Base-by-base conservation (phyloP, 1,284 basidiomycete species). In the Naganishia sp. region DNA sequence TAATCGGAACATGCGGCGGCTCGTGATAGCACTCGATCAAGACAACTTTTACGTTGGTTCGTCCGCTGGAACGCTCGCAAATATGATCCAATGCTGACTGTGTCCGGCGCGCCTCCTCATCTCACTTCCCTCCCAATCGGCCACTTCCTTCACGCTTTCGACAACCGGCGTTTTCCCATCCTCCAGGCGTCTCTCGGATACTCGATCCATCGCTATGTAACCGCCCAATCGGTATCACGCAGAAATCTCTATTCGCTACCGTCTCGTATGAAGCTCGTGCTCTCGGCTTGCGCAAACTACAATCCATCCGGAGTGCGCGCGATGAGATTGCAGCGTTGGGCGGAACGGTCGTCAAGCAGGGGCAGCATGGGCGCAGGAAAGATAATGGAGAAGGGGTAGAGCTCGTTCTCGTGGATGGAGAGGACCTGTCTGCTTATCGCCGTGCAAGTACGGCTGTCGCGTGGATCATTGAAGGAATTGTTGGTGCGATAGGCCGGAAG, bases 211-310 rank as follows among this genome's bases (percentile, higher is more conserved):
- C 70, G 3, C 74, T 81, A 9, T 49, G 71, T 5, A 75, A 76
- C 21, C 72, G 74, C 32, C 77, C 79, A 3, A 72, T 81, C 25
- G 79, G 79, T 1, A 75, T 81, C 56, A 73, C 77, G 66, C 79
- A 81, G 61, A 81, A 81, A 72, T 67, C 70, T 3, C 72, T 80
- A n/a, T 72, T 80, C 6, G 79, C 79, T 2, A 80, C 79, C 18
- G 72, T 73, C 65, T 72, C 69, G 41, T 81, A 80, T 51, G 79
- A 81, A 71, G 79, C 79, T 0, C 67, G 79, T 17, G 77, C 73
- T 13, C 61, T 69, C 25, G 78, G 79, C 13, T 72, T 76, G 0
- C 60, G 65, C 25, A 77, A 80, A 71, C 72, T 81, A 9, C 73
- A 72, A 65, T 69, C 64, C n/a, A 72, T 80, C 67, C 67, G 68